A percentile compares a stretch with the other conserved stretches of the same genome.
phyloP scores from a whole-genome alignment of 306 rosid genomes.

The Hylodesmum podocarpum region DNA sequence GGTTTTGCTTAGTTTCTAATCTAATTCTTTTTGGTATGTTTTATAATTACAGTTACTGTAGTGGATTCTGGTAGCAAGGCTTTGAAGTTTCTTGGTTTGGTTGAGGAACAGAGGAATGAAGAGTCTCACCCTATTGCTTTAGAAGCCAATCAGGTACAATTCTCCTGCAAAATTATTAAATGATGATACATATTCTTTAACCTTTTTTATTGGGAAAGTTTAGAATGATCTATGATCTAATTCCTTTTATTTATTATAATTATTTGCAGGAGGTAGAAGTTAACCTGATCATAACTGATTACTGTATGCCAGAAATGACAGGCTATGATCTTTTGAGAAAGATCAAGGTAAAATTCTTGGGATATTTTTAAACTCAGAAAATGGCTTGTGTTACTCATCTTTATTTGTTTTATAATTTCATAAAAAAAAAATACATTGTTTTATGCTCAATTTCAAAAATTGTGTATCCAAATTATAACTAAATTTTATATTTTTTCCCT shows the following conservation, averaged over 20 bases:
- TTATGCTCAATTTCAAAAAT: neutral
- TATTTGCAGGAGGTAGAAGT: conserved; percentile 60
- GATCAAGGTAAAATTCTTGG: conserved; percentile 56
- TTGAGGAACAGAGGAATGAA: conserved; percentile 43
- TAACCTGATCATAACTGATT: conserved; percentile 83
- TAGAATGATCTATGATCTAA: conserved; percentile 14
- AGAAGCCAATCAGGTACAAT: conserved; percentile 44
- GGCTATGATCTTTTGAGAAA: conserved; percentile 85
- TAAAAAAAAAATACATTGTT: neutral
- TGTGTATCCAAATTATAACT: neutral
- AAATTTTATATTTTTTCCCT: neutral
- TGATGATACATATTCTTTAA: neutral
- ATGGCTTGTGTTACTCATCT: neutral
- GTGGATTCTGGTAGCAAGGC: conserved; percentile 87
- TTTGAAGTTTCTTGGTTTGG: conserved; percentile 67
- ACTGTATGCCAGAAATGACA: conserved; percentile 93
- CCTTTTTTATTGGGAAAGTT: neutral
- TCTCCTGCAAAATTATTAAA: neutral
- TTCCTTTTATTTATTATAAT: neutral
- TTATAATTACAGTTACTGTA: conserved; percentile 56
- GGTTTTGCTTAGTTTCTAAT: neutral
- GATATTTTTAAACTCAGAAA: neutral
- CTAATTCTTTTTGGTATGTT: conserved; percentile 25
- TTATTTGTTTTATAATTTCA: conserved; percentile 5
- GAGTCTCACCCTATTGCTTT: conserved; percentile 31